Base-by-base conservation (phyloP, 1,284 basidiomycete genomes). In the Rhodotorula sp. region DNA sequence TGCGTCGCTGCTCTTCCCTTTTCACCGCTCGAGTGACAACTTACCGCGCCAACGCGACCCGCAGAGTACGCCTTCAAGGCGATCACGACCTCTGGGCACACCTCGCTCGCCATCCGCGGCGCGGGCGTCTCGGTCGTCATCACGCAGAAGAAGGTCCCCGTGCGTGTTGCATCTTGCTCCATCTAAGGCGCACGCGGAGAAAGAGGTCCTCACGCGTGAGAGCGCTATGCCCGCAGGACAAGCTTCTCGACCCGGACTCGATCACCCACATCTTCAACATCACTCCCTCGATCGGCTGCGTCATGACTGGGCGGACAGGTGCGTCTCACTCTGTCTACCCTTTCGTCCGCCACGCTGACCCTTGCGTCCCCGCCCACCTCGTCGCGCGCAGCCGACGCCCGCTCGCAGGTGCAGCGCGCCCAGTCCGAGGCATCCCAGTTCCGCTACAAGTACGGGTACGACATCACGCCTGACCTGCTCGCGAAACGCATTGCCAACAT, bases 31-130 rank as follows among this genome's bases (percentile, higher is more conserved):
- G 27, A 12, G 1, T 22, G 32, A 37, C 15, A 10, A 22, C 8
- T 19, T 12, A 4, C 0, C 19, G 41, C 44, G 13, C 55, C 19
- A 12, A 48, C 39, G 2, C n/a, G 7, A 12, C 29, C 10, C 75
- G 70, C 75, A 97, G 94, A 97, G 84, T 99, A 99, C 86, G 97
- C 97, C 32, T 99, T 99, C 89, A 99, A 99, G 83, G 97, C 97
- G 61, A 98, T 99, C 83, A 92, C 92, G 73, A 91, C 93, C 64
- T 95, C 94, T 6, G 96, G 94, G 1, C 92, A 98, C 79, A 99
- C 97, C 6, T 89, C 95, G 12, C 87, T 99, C 64, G 88, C 95
- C 25, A 90, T 99, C 66, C 85, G 96, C 77, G 97, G 97, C 34
- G 92, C 92, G 83, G 95, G 99, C 80, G 95, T 93, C 5, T 87